These are phyloP conservation scores for Penicillium pancosmium DNA, from an alignment of 495 filamentous ascomycete species.

Conservation along the genomic window DNA sequence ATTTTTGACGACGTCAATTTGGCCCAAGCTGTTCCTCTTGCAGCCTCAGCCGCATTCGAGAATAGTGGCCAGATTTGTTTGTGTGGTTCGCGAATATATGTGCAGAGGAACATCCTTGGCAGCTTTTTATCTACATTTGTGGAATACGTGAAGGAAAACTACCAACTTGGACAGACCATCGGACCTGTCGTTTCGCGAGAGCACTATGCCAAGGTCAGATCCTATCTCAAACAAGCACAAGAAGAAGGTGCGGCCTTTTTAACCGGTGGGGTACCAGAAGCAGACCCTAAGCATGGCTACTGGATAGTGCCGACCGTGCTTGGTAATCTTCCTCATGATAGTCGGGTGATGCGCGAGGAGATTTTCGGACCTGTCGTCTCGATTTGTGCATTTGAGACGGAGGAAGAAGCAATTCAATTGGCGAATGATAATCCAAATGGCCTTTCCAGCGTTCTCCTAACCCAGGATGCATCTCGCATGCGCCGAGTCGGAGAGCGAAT, in stretches of 20 bases:
- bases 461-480: conserved; percentile 19
- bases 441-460: conserved; percentile 17
- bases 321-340: conserved; percentile 28
- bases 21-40: conserved; percentile 18
- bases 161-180: conserved; percentile 13
- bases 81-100: conserved; percentile 50
- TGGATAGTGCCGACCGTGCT: conserved; percentile 50
- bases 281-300: conserved; percentile 34
- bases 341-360: conserved; percentile 46
- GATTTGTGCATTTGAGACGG: conserved; percentile 54
- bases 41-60: conserved; percentile 20
- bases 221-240: conserved; percentile 18
- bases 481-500: conserved; percentile 19
- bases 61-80: conserved; percentile 54
- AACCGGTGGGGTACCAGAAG: conserved; percentile 10
- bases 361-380: conserved; percentile 57
- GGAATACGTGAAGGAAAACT: conserved; percentile 16
- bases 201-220: conserved; percentile 19
- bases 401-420: conserved; percentile 52
- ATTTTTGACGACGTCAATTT: conserved; percentile 41
- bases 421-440: conserved; percentile 56
- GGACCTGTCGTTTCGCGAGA: conserved; percentile 22
- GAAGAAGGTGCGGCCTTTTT: conserved; percentile 14
- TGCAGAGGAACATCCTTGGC: conserved; percentile 42
- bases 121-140: conserved; percentile 15